Conservation (phyloP, 805 yeast species). For the Torulaspora franciscae region DNA sequence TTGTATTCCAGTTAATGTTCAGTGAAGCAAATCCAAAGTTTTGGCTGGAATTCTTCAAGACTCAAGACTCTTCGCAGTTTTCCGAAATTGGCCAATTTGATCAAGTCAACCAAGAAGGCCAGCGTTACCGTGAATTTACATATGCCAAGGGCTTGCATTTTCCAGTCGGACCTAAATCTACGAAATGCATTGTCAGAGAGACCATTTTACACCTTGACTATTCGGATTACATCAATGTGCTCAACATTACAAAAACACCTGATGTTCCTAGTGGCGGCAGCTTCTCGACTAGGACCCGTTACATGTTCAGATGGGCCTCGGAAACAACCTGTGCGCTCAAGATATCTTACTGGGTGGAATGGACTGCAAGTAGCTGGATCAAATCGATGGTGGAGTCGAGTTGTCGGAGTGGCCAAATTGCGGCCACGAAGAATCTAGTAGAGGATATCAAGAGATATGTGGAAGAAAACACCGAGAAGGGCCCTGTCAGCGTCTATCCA, state of each 20-base stretch:
- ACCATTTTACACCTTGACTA: conserved; percentile 48
- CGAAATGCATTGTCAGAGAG: conserved; percentile 66
- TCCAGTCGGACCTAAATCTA: conserved; percentile 89
- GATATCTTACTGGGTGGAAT: conserved; percentile 71
- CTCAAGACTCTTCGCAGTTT: conserved; percentile 38
- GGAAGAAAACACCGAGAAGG: conserved; percentile 18
- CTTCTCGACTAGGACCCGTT: conserved; percentile 70
- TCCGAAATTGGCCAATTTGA: conserved; percentile 34
- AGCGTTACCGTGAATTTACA: conserved; percentile 48
- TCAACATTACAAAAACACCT: conserved; percentile 71
- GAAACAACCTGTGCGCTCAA: conserved; percentile 54
- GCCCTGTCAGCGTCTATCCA: conserved; percentile 8
- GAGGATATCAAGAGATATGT: conserved; percentile 28
- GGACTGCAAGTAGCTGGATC: conserved; percentile 93
- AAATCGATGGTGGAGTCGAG: conserved; percentile 84
- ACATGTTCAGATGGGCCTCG: conserved; percentile 68
- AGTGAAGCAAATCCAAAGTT: conserved; percentile 51
- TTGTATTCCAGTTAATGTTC: conserved; percentile 63
- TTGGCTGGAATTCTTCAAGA: conserved; percentile 39
- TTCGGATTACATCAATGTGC: conserved; percentile 50
- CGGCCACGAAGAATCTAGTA: conserved; percentile 49
- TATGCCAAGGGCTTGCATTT: conserved; percentile 73
- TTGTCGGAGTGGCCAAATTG: conserved; percentile 71
- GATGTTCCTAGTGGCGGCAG: conserved; percentile 91
- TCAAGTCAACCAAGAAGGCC: conserved; percentile 38